A percentile compares a stretch with the other conserved stretches of the same genome.
These are phyloP conservation scores for Scheffersomyces segobiensis DNA, from an alignment of 1,139 yeast species.

Conservation along the genomic window DNA sequence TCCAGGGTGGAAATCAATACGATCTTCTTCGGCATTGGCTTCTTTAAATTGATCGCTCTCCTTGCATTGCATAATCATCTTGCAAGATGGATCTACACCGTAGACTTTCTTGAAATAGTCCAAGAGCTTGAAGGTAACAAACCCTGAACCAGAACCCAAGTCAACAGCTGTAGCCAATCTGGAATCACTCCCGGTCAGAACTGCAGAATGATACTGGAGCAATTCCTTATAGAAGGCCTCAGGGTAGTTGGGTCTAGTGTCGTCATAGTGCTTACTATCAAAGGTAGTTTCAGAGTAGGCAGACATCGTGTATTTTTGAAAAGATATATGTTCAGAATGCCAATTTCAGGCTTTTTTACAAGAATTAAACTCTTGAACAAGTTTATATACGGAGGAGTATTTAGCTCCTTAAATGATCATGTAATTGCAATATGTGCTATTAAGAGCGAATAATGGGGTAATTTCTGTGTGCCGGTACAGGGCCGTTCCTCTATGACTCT, in stretches of 20 bases:
- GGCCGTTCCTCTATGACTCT: not conserved
- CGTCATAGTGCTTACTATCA: slow-evolving; percentile 36
- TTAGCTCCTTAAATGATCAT: not conserved
- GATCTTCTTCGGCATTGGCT: slow-evolving; percentile 5
- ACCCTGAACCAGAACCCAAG: slow-evolving; percentile 86
- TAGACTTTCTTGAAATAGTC: slow-evolving; percentile 47
- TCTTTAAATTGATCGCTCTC: slow-evolving; percentile 8
- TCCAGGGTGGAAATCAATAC: slow-evolving; percentile 5
- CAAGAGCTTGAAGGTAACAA: slow-evolving; percentile 60
- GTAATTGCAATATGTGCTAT: not conserved
- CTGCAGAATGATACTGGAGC: slow-evolving; percentile 25
- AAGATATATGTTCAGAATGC: not conserved
- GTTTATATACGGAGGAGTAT: not conserved
- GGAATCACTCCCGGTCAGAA: slow-evolving; percentile 10
- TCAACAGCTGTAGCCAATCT: slow-evolving; percentile 52
- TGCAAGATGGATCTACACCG: slow-evolving; percentile 67
- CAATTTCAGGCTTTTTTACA: not conserved
- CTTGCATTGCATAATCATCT: slow-evolving; percentile 59
- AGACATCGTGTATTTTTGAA: slow-evolving; percentile 23
- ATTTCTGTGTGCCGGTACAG: not conserved
- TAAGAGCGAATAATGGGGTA: not conserved
- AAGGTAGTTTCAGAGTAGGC: slow-evolving; percentile 38
- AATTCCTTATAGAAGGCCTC: slow-evolving; percentile 31
- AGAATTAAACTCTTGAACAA: not conserved
- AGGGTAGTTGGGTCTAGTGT: slow-evolving; percentile 42